Base-by-base conservation (phyloP, 306 rosid species). In the Geum urbanum region DNA sequence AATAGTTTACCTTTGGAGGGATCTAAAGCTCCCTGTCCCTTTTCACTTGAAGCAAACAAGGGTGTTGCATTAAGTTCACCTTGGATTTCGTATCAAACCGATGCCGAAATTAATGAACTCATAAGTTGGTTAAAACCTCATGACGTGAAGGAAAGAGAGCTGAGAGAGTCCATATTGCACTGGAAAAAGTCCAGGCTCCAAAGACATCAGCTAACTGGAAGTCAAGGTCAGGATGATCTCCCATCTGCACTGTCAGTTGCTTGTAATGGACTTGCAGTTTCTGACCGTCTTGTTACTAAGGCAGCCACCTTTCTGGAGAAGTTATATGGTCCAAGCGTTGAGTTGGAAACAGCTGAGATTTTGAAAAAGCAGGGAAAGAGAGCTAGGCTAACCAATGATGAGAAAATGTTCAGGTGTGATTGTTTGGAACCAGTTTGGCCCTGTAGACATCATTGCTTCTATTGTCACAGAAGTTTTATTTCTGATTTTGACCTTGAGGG, bases 361-460 rank as follows among this genome's bases (percentile, higher is more conserved):
- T 54, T 67, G 39, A 89, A 87, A 80, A 88, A 84, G 82, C 82
- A 76, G 50, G 84, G 72, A 57, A 85, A 81, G 70, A 80, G 58
- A 82, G 59, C 84, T 40, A 83, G 84, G 47, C 20, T 80, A 72
- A 56, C 78, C 66, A 72, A 80, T 80, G 92, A 83, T 72, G 91
- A 87, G 35, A 89, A 86, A 72, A 73, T 89, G 87, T 83, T 69
- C 76, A 87, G 97, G 74, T 95, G 99, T 45, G 87, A 82, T 75
- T 95, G 99, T 84, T 83, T 95, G 69, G 97, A 95, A 78, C 89
- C 87, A 72, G 69, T 89, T 63, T 95, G 89, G 92, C 86, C 95
- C 66, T 78, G 81, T 76, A 86, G 97, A 79, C 75, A 73, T 46
- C 99, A 91, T 78, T 95, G 99, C 83, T 76, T 82, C 69, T 89